Base-by-base conservation (phyloP, 768 basidiomycete species). In the Bullera alba region DNA sequence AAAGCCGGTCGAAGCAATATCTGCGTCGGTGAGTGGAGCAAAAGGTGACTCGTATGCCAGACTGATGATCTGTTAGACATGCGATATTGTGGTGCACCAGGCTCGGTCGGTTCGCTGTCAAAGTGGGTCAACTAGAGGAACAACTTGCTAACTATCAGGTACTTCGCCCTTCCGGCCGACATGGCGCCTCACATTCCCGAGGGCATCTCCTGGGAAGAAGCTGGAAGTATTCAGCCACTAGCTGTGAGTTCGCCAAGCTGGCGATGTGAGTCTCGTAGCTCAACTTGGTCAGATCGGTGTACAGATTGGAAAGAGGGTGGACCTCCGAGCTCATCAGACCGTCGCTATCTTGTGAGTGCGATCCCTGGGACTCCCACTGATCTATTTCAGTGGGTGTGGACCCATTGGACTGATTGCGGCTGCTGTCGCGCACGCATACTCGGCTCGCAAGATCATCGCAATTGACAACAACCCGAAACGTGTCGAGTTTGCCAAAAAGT, bases 391-490 rank as follows among this genome's bases (percentile, higher is more conserved):
- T 37, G 66, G 66, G 5, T 63, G 60, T 39, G 66, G 66, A 26
- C 66, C 66, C 23, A 68, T 68, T 51, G 66, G 66, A 44, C 52
- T 68, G 12, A 65, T 68, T 41, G 59, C 60, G 17, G 66, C 66
- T 14, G 66, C 66, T n/a, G 66, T 68, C 21, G 63, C 66, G 2
- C 66, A 68, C 50, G 66, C 66, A 32, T 68, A 68, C 51, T 63
- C 57, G 4, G 66, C 60, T 28, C 43, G 53, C 21, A 62, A 63
- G 46, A 65, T 68, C 41, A 63, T 68, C 48, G 60, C 43, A 14
- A 58, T 68, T 45, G 66, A 68, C 46, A 65, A 60, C 54, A 62
- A 59, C 39, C 60, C 60, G 10, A 25, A 30, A 14, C 54, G 66
- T 43, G 66, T 68, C 26, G 61, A 60, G 25, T 68, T 65, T 25